Evolutionary conservation across 1,139 yeast species (phyloP), one percentile per base, ranked within the genome.

Genomic region (Nakaseomyces uthaithaninus): DNA sequence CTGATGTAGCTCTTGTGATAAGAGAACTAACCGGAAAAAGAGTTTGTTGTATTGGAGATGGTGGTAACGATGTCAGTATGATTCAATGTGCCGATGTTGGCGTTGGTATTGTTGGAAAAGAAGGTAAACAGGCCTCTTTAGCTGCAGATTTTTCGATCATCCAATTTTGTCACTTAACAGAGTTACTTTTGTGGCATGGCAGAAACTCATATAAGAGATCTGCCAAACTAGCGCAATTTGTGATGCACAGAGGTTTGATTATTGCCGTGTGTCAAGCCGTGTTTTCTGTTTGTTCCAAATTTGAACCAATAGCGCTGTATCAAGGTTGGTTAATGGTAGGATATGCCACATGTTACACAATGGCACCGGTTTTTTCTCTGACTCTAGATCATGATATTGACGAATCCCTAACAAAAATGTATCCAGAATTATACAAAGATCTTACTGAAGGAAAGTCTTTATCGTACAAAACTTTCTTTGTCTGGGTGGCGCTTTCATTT

Each of bases 301-400:
- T 87, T 61, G 97, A 89, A 60, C 98, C 99, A 1, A 68, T 91
- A 44, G 98, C 97, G 0, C 69, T 93, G 43, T 86, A 83, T 57
- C 87, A 89, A 60, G 99, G 99, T 3, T 91, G 94, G 81, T 69
- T 93, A 40, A 89, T 93, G 96, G 98, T 93, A 33, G 99, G 98
- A 1, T 93, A 91, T 63, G 94, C 98, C 1, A 93, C 98, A 0
- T 71, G 86, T 38, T 93, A 91, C 60, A 93, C 99, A 0, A 93
- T 93, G 99, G 91, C 93, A 39, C 99, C 99, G 0, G 98, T 93
- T 2, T 93, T 93, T 56, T 85, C 96, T 0, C 66, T 93, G 47
- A 95, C 94, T 0, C 69, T 86, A 41, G 98, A 93, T 60, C 77
- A 80, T 45, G 99, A 93, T 61, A 87, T 93, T 40, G 91, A 81